Evolutionary conservation across 495 filamentous ascomycete genomes (phyloP), one percentile per base, ranked within the genome.

Genomic region (Aspergillus ellipticus): DNA sequence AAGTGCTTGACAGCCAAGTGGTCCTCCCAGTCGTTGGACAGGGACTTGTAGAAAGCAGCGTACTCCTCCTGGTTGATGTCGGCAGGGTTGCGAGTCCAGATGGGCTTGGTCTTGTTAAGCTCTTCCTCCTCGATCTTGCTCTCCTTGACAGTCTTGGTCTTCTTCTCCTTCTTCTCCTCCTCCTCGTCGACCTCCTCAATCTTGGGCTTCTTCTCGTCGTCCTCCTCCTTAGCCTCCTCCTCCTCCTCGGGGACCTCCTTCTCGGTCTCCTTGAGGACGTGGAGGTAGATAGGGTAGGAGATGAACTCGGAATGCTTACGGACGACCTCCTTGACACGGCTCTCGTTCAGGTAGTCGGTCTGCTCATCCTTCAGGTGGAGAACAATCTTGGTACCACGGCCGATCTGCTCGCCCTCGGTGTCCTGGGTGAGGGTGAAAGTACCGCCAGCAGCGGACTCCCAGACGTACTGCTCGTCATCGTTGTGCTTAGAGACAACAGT

Each of bases 221-320:
- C 86, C 79, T 94, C 90, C 64, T 81, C 83, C 59, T 75, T 73
- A 74, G 87, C 81, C 77, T 96, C 90, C 41, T 88, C 93, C 49
- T 97, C 92, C 81, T 97, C 95, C 74, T 97, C 95, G 55, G 92
- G 92, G 59, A 97, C 91, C 80, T 98, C 94, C 68, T 82, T 96
- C 90, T 98, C 94, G 67, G 87, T 93, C 88, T 97, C 95, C 85
- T 98, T 98, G 71, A 88, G 76, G 70, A 97, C 90, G 77, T 98
- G 94, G 57, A 98, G 94, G 84, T 96, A 98, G 85, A 98, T 98
- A 64, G 94, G 94, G 85, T 98, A 98, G 51, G 95, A 97, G 84
- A 98, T 98, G 87, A 98, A 98, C 83, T 98, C 94, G 74, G 94
- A 97, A 88, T 98, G 94, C 89, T 98, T 98, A 90, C 97, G 97